phyloP scores from a whole-genome alignment of 148 eudicot species.

The Tetragonia tetragonoides region DNA sequence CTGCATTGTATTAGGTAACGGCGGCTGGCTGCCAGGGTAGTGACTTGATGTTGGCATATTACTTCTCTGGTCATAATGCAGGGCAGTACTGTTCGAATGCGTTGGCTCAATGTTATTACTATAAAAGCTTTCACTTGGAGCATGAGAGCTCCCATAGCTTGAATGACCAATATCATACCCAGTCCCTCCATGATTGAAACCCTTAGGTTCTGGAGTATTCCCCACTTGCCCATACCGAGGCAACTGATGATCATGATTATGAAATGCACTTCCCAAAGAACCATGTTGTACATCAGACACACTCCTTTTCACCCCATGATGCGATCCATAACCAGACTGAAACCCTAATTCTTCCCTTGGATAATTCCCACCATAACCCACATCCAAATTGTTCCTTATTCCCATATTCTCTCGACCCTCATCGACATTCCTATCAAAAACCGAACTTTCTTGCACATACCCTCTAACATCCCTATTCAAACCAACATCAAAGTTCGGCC shows the following conservation, averaged over 20 bases:
- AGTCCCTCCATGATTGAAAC: slow-evolving; percentile 21
- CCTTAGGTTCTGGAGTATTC: slow-evolving; percentile 4
- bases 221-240: slow-evolving; percentile 25
- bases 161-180: slow-evolving; percentile 16
- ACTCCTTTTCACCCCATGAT: slow-evolving; percentile 10
- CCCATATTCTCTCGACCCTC: slow-evolving; percentile 20
- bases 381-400: background rate
- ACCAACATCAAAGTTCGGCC: slow-evolving; percentile 9
- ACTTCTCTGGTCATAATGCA: slow-evolving; percentile 29
- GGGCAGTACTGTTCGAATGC: slow-evolving; percentile 16
- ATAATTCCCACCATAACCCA: slow-evolving; percentile 20
- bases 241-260: slow-evolving; percentile 18
- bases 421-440: slow-evolving; percentile 23
- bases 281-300: background rate
- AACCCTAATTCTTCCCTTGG: slow-evolving; percentile 13
- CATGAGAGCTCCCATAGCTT: slow-evolving; percentile 11
- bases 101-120: slow-evolving; percentile 3
- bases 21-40: slow-evolving; percentile 18
- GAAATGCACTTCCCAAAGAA: slow-evolving; percentile 19
- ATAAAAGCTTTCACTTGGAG: slow-evolving; percentile 9
- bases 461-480: slow-evolving; percentile 20
- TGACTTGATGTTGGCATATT: slow-evolving; percentile 18
- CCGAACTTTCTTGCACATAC: slow-evolving; percentile 18
- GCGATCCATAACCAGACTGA: slow-evolving; percentile 10
- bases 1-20: slow-evolving; percentile 25